These are phyloP conservation scores for Monilinia aucupariae DNA, from an alignment of 2,329 filamentous ascomycete species.

Conservation along the genomic window DNA sequence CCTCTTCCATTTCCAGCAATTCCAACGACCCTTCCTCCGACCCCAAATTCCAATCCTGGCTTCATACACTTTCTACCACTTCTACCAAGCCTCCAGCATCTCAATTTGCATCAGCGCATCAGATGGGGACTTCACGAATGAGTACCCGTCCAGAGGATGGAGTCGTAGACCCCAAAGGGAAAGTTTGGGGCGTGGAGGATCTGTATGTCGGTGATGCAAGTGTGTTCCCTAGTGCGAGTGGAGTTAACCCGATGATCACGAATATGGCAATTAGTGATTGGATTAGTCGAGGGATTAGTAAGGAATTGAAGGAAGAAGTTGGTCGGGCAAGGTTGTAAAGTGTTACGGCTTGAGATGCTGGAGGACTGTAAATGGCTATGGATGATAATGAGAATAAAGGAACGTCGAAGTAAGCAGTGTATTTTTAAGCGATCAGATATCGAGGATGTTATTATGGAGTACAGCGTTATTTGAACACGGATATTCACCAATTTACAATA, in stretches of 20 bases:
- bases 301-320: constrained; percentile 38
- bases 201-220: constrained; percentile 70
- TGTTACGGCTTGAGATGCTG: not conserved
- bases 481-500: not conserved
- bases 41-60: constrained; percentile 56
- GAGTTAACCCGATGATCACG: constrained; percentile 79
- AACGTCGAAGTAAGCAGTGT: not conserved
- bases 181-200: constrained; percentile 60
- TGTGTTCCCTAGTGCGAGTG: constrained; percentile 69
- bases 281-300: constrained; percentile 54
- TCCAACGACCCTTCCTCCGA: constrained; percentile 40
- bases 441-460: not conserved
- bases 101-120: constrained; percentile 66
- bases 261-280: constrained; percentile 65
- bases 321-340: constrained; percentile 19
- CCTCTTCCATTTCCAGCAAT: not conserved
- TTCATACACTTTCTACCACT: constrained; percentile 34
- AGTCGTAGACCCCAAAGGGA: constrained; percentile 53
- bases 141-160: constrained; percentile 44
- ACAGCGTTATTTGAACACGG: not conserved
- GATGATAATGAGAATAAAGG: not conserved
- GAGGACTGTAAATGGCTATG: not conserved
- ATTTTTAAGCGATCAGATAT: not conserved
- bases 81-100: constrained; percentile 3
- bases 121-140: constrained; percentile 78